Evolutionary conservation across 495 filamentous ascomycete genomes (phyloP), one percentile per base, ranked within the genome.

Genomic region (Penicillium argentinense): DNA sequence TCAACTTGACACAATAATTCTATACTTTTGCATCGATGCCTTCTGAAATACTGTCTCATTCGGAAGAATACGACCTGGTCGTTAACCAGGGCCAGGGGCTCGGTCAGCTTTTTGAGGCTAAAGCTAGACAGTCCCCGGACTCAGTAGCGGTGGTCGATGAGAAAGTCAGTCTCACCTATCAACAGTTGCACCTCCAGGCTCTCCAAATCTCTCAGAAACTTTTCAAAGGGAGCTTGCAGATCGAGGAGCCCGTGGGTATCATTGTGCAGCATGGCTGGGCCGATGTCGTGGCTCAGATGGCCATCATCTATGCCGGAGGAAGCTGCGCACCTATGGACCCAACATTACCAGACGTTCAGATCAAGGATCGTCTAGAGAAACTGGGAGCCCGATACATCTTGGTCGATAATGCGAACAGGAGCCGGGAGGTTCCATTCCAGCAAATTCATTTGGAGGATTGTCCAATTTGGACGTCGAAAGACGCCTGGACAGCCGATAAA

Each of bases 241-340:
- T 5, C n/a, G 27, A 29, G 5, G 36, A 17, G 16, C 17, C 38
- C 19, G 47, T 57, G 12, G 48, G 56, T 12, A 46, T 60, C 19
- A 17, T 62, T 13, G 54, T 57, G 4, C 28, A 47, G 5, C 54
- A 54, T 40, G 58, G 58, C 9, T n/a, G 52, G 9, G 11, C 29
- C 2, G 54, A 57, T 16, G 28, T 50, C 4, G 40, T 61, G 4
- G 38, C 54, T 13, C 58, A 61, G 25, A 32, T 61, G 24, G 58
- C 51, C 1, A 39, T 57, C 33, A 23, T 61, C 1, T 55, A 55
- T 45, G 58, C 58, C 1, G 58, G 53, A 4, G 58, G 47, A 1
- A 61, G 32, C 11, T 61, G 58, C 43, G 45, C 39, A n/a, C 47
- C 58, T 0, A 43, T 61, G 25, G 58, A 61, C 34, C 54, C 58